phyloP scores from a whole-genome alignment of 2,329 filamentous ascomycete species.

The Cytospora mali region DNA sequence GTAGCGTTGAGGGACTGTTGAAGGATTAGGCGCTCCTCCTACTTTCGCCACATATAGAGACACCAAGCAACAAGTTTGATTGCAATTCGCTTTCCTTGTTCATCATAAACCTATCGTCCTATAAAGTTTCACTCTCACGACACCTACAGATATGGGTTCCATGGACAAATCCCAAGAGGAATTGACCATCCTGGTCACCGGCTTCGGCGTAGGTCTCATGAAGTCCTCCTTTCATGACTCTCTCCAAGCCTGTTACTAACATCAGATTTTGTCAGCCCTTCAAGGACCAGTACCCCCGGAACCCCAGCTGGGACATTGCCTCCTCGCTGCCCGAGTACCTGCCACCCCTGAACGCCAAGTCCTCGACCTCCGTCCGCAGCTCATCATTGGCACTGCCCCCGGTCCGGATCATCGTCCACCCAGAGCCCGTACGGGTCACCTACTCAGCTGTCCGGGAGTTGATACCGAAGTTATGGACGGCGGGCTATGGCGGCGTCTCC shows the following conservation, averaged over 20 bases:
- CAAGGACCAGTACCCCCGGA: constrained; percentile 68
- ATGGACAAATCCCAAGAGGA: constrained; percentile 45
- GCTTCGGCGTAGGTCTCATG: constrained; percentile 56
- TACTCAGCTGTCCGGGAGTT: constrained; percentile 67
- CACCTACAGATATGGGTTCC: constrained; percentile 34
- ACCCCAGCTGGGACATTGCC: constrained; percentile 82
- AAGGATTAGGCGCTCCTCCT: neutral
- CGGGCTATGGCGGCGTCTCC: constrained; percentile 38
- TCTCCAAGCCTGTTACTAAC: constrained; percentile 7
- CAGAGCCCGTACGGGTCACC: constrained; percentile 68
- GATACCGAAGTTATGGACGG: constrained; percentile 65
- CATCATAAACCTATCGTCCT: neutral
- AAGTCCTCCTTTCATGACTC: neutral
- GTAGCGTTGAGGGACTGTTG: neutral
- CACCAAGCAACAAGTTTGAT: neutral
- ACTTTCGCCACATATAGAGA: neutral
- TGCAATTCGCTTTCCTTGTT: neutral
- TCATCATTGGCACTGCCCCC: constrained; percentile 42
- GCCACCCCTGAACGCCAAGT: constrained; percentile 51
- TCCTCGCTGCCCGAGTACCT: constrained; percentile 67
- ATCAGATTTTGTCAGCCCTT: constrained; percentile 67
- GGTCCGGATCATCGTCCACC: constrained; percentile 67
- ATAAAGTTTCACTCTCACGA: neutral
- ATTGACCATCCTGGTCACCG: constrained; percentile 61
- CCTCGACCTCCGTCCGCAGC: constrained; percentile 37